These are phyloP conservation scores for Cordyceps tenuipes DNA, from an alignment of 2,329 filamentous ascomycete species.

Conservation along the genomic window DNA sequence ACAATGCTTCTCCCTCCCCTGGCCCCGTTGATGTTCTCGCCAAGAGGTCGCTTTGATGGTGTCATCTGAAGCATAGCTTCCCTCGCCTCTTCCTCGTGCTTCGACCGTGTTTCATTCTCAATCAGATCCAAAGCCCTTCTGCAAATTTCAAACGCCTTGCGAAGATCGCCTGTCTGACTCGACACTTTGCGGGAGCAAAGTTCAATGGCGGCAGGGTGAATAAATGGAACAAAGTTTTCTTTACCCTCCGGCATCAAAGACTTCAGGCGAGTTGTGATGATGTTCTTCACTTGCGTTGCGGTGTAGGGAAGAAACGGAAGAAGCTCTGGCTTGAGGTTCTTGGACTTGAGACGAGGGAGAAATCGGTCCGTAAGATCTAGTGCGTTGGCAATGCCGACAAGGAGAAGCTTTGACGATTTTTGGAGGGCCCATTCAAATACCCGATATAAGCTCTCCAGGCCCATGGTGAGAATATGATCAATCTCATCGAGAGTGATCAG, in stretches of 20 bases:
- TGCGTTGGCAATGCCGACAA: constrained; percentile 93
- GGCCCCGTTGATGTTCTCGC: constrained; percentile 67
- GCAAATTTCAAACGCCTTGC: constrained; percentile 92
- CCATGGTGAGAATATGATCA: constrained; percentile 82
- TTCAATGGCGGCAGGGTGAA: constrained; percentile 89
- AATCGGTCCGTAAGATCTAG: constrained; percentile 93
- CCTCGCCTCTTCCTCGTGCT: constrained; percentile 55
- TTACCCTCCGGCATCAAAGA: constrained; percentile 55
- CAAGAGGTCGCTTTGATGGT: constrained; percentile 67
- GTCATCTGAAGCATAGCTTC: constrained; percentile 51
- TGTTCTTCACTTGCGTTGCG: constrained; percentile 74
- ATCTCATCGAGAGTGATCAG: constrained; percentile 92
- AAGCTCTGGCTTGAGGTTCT: constrained; percentile 81
- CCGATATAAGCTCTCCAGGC: constrained; percentile 80
- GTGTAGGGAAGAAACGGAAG: constrained; percentile 92
- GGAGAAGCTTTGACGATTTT: constrained; percentile 66
- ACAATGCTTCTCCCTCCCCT: constrained; percentile 34
- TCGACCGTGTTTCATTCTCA: constrained; percentile 72
- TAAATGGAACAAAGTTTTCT: constrained; percentile 66
- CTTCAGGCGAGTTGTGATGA: constrained; percentile 77
- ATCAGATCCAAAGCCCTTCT: constrained; percentile 82
- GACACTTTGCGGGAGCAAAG: constrained; percentile 92
- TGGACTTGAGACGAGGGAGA: constrained; percentile 83
- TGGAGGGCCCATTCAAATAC: constrained; percentile 96
- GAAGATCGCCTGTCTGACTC: constrained; percentile 85